These are phyloP conservation scores for Cladosporium cucumerinum DNA, from an alignment of 2,329 filamentous ascomycete genomes.

Conservation along the genomic window DNA sequence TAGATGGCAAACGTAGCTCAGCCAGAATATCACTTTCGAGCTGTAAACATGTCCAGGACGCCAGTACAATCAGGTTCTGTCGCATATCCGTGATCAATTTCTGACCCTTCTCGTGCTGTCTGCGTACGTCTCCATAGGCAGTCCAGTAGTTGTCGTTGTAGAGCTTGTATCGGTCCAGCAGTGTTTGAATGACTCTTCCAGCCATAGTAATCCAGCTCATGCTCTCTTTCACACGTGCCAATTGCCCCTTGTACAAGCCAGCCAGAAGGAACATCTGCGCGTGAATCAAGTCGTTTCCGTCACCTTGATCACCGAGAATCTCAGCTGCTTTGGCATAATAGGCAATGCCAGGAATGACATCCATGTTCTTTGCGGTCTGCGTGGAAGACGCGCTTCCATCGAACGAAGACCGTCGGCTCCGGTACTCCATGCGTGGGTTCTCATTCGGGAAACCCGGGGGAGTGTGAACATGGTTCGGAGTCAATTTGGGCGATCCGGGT, in stretches of 20 bases:
- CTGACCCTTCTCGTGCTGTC: slow-evolving; percentile 29
- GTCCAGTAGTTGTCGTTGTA: slow-evolving; percentile 34
- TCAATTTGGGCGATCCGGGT: slow-evolving; percentile 39
- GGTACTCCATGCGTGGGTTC: slow-evolving; percentile 21
- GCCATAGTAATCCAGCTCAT: slow-evolving; percentile 66
- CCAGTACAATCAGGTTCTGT: slow-evolving; percentile 52
- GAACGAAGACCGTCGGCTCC: slow-evolving; percentile 32
- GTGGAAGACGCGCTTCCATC: slow-evolving; percentile 25
- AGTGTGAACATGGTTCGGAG: slow-evolving; percentile 31
- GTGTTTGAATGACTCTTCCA: slow-evolving; percentile 61
- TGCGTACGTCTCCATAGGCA: slow-evolving; percentile 35
- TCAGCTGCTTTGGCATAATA: slow-evolving; percentile 86
- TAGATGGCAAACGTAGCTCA: slow-evolving; percentile 65
- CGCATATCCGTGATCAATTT: slow-evolving; percentile 33
- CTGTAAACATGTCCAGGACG: slow-evolving; percentile 92
- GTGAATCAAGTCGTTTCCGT: slow-evolving; percentile 74
- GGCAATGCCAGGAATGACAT: slow-evolving; percentile 81
- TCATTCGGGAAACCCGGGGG: slow-evolving; percentile 21
- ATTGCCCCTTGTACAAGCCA: slow-evolving; percentile 82
- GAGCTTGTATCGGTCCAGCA: slow-evolving; percentile 68
- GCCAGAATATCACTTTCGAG: slow-evolving; percentile 93
- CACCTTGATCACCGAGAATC: slow-evolving; percentile 77
- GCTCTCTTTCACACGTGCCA: slow-evolving; percentile 83
- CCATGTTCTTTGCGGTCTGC: slow-evolving; percentile 47
- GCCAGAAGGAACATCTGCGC: slow-evolving; percentile 83